Base-by-base conservation (phyloP, 2,329 filamentous ascomycete genomes). In the Cercospora nicotianae region DNA sequence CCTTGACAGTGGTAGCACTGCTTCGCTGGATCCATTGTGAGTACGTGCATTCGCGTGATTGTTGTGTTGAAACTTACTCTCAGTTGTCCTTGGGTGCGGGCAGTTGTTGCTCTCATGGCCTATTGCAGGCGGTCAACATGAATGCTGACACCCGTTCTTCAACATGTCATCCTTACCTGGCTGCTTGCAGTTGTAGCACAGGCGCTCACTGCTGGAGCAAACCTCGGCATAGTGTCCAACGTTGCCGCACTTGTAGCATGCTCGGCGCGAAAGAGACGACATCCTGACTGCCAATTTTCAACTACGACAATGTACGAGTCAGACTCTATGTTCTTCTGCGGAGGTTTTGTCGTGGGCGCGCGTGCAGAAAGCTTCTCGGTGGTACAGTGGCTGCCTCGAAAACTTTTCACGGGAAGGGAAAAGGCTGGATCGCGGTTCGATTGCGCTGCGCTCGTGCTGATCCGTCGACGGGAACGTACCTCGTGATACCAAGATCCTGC, bases 1-100 rank as follows among this genome's bases (percentile, higher is more conserved):
- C 95, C 95, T 86, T 98, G 95, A 87, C 95, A 99, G 85, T 98
- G 95, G 82, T 99, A 99, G 89, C 95, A 99, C 87, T 99, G 95
- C 89, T 99, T 99, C 63, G 93, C 93, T 90, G 76, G 61, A 65
- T 69, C 61, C 60, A 68, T 68, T 64, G 69, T 77, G 59, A 78
- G 74, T 67, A 59, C 58, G 23, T 48, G 33, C 28, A 48, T 59
- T 57, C 53, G 20, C 20, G 20, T 10, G 26, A 7, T 58, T 20
- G 26, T 20, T 31, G n/a, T 16, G 58, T 30, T 5, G 10, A 18
- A 58, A 78, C 87, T 82, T 85, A 90, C 87, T 89, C 84, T 99
- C 95, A 72, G 95, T 97, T 70, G 94, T 97, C 81, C 95, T 91
- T 78, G 95, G 95, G 79, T 94, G 90, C 76, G 95, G 95, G 87